phyloP scores from a whole-genome alignment of 106 monocot genomes.

The Phalaenopsis aphrodite region DNA sequence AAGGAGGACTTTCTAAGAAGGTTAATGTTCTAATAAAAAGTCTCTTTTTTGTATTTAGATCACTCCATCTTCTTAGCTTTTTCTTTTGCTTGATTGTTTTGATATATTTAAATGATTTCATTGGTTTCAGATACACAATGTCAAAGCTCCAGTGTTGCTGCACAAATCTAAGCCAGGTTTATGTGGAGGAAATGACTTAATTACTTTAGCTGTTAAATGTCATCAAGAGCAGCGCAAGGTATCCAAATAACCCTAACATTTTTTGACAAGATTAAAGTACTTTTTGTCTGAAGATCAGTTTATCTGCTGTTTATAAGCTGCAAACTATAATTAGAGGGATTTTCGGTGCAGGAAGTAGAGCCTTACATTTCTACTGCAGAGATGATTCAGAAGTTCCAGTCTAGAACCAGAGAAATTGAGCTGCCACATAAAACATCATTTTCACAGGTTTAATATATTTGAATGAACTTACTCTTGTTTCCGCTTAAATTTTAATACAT shows the following conservation, averaged over 20 bases:
- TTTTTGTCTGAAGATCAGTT: background rate
- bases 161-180: constrained; percentile 69
- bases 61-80: background rate
- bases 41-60: background rate
- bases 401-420: constrained; percentile 59
- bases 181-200: constrained; percentile 17
- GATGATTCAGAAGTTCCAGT: constrained; percentile 68
- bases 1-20: constrained; percentile 49
- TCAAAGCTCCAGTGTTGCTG: constrained; percentile 43
- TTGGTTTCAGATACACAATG: constrained; percentile 55
- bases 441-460: constrained; percentile 33
- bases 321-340: background rate
- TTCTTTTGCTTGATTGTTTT: background rate
- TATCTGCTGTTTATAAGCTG: background rate
- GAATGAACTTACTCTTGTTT: background rate
- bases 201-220: constrained; percentile 15
- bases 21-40: constrained; percentile 14
- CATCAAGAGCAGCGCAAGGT: constrained; percentile 8
- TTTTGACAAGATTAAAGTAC: background rate
- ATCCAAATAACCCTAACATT: background rate
- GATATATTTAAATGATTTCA: background rate
- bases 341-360: background rate
- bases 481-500: background rate
- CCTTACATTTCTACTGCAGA: constrained; percentile 54
- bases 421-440: constrained; percentile 30